Percentiles rank a stretch among this genome's conserved stretches.
These are phyloP conservation scores for Candida nanaspora DNA, from an alignment of 805 yeast genomes.

Conservation along the genomic window DNA sequence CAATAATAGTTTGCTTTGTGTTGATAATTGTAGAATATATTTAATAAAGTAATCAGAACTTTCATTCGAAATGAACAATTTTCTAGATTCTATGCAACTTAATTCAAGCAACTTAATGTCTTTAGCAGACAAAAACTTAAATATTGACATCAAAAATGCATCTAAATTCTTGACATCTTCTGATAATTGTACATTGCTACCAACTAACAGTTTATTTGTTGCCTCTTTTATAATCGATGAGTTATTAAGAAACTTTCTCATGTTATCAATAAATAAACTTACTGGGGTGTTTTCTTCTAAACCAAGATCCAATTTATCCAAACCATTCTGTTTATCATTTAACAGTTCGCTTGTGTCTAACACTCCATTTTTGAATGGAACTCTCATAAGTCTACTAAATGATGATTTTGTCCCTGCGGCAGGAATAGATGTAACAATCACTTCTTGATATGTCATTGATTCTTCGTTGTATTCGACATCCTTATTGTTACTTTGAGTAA, in stretches of 20 bases:
- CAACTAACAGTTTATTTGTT: background rate
- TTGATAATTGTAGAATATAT: background rate
- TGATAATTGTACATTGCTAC: background rate
- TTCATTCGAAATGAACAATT: background rate
- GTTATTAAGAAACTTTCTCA: conserved; percentile 1
- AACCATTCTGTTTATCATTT: background rate
- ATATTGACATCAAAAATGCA: background rate
- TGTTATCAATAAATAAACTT: conserved; percentile 1
- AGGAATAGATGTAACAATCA: background rate
- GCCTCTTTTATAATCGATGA: background rate
- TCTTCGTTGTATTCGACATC: background rate
- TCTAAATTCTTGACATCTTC: background rate
- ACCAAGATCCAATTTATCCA: background rate
- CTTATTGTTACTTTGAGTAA: background rate
- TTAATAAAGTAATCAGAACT: background rate
- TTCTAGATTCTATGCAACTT: background rate
- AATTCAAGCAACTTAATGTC: background rate
- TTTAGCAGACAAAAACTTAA: background rate
- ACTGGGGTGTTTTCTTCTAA: background rate
- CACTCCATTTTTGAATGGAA: background rate
- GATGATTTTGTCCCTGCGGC: background rate
- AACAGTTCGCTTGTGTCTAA: background rate
- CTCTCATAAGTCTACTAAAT: background rate
- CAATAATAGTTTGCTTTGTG: background rate
- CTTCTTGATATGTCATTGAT: background rate